phyloP scores from a whole-genome alignment of 208 protist species.

The Trypanosoma mega region DNA sequence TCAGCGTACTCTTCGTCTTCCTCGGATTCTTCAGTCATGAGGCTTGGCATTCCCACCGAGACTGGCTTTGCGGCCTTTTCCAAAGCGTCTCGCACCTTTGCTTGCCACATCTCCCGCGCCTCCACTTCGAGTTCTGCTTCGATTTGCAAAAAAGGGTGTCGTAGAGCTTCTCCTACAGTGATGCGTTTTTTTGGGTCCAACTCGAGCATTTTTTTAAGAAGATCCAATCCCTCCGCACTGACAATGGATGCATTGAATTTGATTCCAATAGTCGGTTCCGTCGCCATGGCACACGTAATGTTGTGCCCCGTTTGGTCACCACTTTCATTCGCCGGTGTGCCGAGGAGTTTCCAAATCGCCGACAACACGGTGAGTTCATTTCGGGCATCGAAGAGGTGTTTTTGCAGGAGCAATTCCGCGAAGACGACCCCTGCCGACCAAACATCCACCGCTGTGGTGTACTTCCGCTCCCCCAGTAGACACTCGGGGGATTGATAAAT shows the following conservation, averaged over 20 bases:
- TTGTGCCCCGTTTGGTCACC: background rate
- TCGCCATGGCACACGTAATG: slow-evolving; percentile 20
- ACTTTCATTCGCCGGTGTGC: slow-evolving; percentile 25
- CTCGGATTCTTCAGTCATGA: slow-evolving; percentile 16
- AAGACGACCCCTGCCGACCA: slow-evolving; percentile 88
- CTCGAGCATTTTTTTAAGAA: slow-evolving; percentile 70
- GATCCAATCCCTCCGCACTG: slow-evolving; percentile 50
- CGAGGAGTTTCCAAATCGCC: slow-evolving; percentile 83
- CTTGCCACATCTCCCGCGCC: slow-evolving; percentile 39
- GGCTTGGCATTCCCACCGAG: slow-evolving; percentile 25
- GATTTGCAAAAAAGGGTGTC: slow-evolving; percentile 59
- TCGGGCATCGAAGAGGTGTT: slow-evolving; percentile 60
- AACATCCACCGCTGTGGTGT: slow-evolving; percentile 70
- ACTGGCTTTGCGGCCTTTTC: slow-evolving; percentile 15
- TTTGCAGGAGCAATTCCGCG: slow-evolving; percentile 78
- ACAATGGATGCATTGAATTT: slow-evolving; percentile 64
- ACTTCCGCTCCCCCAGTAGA: slow-evolving; percentile 61
- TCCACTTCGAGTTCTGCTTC: slow-evolving; percentile 26
- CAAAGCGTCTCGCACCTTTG: slow-evolving; percentile 39
- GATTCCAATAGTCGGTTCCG: slow-evolving; percentile 45
- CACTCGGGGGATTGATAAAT: slow-evolving; percentile 84
- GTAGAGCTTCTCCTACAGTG: slow-evolving; percentile 50
- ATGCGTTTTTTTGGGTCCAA: slow-evolving; percentile 54
- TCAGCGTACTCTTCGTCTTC: slow-evolving; percentile 19
- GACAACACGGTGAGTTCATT: slow-evolving; percentile 78